Evolutionary conservation across 2,329 filamentous ascomycete species (phyloP).

Genomic region (Rhynchosporium secalis): DNA sequence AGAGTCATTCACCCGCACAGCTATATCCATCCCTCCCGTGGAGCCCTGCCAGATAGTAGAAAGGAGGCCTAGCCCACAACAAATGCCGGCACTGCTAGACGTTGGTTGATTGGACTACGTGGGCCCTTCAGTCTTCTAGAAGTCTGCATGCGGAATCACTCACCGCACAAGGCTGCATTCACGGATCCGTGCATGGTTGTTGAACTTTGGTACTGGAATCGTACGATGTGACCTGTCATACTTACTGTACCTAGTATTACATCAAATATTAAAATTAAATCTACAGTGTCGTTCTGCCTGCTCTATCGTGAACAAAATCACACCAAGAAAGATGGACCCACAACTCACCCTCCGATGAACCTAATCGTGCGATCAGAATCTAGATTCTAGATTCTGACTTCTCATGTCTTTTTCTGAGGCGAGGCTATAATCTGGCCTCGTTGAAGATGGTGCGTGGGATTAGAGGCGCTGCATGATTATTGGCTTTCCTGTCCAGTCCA

Average conservation of each 20-base stretch:
- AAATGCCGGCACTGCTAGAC: not conserved
- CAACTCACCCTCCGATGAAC: not conserved
- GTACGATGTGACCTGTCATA: no score
- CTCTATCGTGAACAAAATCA: not conserved
- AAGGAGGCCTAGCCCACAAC: conserved; percentile 7
- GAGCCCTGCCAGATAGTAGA: not conserved
- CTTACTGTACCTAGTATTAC: no score
- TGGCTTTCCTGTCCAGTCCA: no score
- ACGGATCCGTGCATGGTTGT: not conserved
- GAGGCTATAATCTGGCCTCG: conserved; percentile 16
- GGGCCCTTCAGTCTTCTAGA: conserved; percentile 12
- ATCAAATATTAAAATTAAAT: no score
- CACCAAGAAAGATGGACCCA: no score
- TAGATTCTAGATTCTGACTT: not conserved
- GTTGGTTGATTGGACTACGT: conserved; percentile 7
- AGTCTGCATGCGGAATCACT: conserved; percentile 20
- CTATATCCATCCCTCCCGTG: not conserved
- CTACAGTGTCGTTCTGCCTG: no score
- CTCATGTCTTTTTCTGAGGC: not conserved
- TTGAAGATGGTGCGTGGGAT: conserved; percentile 4
- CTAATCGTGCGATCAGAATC: conserved; percentile 1
- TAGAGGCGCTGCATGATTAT: not conserved
- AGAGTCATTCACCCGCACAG: not conserved
- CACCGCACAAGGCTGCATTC: conserved; percentile 26
- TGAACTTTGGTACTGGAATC: not conserved